Base-by-base conservation (phyloP, 164 flowering plant genomes). In the Vitis amurensis region DNA sequence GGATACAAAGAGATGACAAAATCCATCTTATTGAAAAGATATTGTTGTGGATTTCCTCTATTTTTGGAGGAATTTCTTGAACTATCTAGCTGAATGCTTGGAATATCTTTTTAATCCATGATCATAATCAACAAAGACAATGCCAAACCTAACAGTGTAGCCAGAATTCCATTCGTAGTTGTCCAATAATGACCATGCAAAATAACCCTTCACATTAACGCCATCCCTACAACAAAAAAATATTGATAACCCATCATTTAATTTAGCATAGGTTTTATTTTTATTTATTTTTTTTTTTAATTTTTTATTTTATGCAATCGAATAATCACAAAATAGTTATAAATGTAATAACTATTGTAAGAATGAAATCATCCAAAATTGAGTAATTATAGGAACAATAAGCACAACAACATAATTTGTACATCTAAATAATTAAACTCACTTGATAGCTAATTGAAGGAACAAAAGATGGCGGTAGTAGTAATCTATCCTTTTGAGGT, bases 151-250 rank as follows among this genome's bases (percentile, higher is more conserved):
- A 37, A 30, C 59, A 2, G 82, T 70, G n/a, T 67, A 79, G 23
- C 79, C 79, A 15, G 30, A 59, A 10, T 23, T 50, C 79, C 82
- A 76, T 59, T 76, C 77, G 19, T 63, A 76, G 60, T 76, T 61
- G 51, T 79, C 82, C 8, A 63, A 23, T 29, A 79, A 70, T 60
- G 82, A 63, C 82, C 82, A 79, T 5, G 19, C n/a, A 30, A 55
- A 78, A 51, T 74, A 74, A 37, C 73, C 81, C 44, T 19, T 74
- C 52, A 78, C 76, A 8, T 75, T 56, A 3, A n/a, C 78, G 0
- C 81, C 79, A 7, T 68, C 68, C 37, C 73, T 72, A 57, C 67
- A 69, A 2, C 3, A 12, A 1, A 59, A 51, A 60, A 58, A 59
- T 11, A 11, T 8, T 4, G 44, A 50, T 44, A 64, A 48, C 17